Percentiles rank a stretch among this genome's conserved stretches.
Conservation (phyloP, 257 asterid species). For the Solanum medicagineum region DNA sequence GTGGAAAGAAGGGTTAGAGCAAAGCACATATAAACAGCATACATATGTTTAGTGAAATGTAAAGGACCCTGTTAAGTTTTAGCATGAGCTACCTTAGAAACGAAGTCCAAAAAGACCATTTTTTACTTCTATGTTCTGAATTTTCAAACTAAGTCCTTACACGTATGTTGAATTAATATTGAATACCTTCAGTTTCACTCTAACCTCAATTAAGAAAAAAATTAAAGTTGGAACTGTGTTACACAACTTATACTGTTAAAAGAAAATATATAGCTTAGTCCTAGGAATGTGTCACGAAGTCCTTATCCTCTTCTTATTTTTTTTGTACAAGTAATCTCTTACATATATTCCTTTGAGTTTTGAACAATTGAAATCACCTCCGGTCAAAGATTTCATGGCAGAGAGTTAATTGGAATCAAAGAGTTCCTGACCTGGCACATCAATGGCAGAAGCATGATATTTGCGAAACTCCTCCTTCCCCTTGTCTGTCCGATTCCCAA, state of each 20-base stretch:
- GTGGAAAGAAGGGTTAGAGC: neutral
- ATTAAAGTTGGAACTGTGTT: neutral
- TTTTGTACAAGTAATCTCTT: neutral
- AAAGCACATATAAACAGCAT: neutral
- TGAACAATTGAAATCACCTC: neutral
- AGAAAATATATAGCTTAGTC: neutral
- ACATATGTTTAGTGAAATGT: neutral
- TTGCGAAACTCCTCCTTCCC: slow-evolving; percentile 88
- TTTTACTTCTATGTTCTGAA: neutral
- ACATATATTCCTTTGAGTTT: neutral
- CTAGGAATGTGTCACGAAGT: neutral
- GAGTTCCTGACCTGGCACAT: slow-evolving; percentile 67
- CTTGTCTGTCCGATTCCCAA: slow-evolving; percentile 83
- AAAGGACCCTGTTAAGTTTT: neutral
- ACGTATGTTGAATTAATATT: neutral
- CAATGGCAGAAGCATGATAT: slow-evolving; percentile 85
- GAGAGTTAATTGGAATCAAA: neutral
- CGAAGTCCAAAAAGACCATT: neutral
- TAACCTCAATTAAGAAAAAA: neutral
- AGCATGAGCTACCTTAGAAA: neutral
- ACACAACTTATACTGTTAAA: neutral
- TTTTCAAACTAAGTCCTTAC: neutral
- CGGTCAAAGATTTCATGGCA: neutral
- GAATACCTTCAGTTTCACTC: neutral
- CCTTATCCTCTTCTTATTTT: neutral